Conservation (phyloP, 2,329 filamentous ascomycete genomes). For the Aspergillus sp. region DNA sequence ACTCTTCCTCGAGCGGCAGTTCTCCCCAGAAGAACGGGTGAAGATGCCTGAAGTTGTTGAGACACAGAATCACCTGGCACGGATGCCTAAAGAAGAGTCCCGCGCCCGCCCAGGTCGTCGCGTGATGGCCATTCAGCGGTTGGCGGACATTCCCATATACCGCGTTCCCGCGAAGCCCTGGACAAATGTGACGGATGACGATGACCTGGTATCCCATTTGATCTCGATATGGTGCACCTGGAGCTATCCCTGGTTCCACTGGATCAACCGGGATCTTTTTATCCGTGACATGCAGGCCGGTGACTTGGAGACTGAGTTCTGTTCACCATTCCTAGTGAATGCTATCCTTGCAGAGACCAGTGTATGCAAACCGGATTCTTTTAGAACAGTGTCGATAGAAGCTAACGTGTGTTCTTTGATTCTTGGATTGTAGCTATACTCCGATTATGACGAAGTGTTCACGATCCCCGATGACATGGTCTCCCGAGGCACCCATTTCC, state of each 20-base stretch:
- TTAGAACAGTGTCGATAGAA: not conserved
- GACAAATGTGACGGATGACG: slow-evolving; percentile 27
- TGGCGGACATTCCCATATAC: slow-evolving; percentile 18
- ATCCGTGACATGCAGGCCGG: slow-evolving; percentile 21
- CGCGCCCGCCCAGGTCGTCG: slow-evolving; percentile 7
- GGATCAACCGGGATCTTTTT: slow-evolving; percentile 24
- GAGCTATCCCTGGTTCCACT: slow-evolving; percentile 22
- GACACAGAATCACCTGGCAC: slow-evolving; percentile 6
- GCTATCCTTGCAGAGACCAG: slow-evolving; percentile 26
- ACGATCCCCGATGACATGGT: slow-evolving; percentile 16
- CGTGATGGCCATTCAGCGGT: slow-evolving; percentile 17
- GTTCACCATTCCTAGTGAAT: slow-evolving; percentile 29
- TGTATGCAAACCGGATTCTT: slow-evolving; percentile 11
- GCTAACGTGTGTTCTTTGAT: slow-evolving; percentile 1
- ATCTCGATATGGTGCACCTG: slow-evolving; percentile 28
- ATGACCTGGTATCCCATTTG: slow-evolving; percentile 25
- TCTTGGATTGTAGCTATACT: slow-evolving; percentile 11
- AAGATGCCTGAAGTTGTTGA: slow-evolving; percentile 10
- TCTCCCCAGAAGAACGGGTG: slow-evolving; percentile 8
- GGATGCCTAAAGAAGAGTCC: not conserved
- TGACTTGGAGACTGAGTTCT: slow-evolving; percentile 19
- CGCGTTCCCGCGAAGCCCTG: slow-evolving; percentile 24
- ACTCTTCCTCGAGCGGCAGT: slow-evolving; percentile 11
- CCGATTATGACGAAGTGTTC: slow-evolving; percentile 20
- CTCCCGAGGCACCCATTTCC: slow-evolving; percentile 21